These are phyloP conservation scores for Cyclotella kingstonii DNA, from an alignment of 108 stramenopile species.

Conservation along the genomic window DNA sequence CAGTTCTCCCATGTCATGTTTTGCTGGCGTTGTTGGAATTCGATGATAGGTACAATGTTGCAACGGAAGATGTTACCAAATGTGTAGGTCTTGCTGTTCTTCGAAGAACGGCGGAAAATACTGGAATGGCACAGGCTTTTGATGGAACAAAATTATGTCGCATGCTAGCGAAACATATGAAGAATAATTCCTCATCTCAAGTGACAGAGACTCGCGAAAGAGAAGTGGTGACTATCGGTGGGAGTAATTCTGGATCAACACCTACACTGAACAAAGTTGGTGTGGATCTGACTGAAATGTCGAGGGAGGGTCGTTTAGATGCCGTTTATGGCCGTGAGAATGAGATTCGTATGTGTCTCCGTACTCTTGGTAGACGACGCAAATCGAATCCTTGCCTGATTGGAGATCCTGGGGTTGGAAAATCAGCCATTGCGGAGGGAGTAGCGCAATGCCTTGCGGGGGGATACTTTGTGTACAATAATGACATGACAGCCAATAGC, in stretches of 20 bases:
- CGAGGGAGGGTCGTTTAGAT: constrained; percentile 65
- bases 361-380: constrained; percentile 76
- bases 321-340: constrained; percentile 75
- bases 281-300: constrained; percentile 72
- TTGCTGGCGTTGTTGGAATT: constrained; percentile 42
- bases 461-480: constrained; percentile 36
- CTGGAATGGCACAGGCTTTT: constrained; percentile 19
- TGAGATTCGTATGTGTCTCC: constrained; percentile 66
- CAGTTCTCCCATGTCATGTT: constrained; percentile 47
- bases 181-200: constrained; percentile 9
- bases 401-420: constrained; percentile 72
- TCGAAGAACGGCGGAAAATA: constrained; percentile 6
- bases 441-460: constrained; percentile 75
- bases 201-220: constrained; percentile 43
- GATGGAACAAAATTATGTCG: constrained; percentile 43
- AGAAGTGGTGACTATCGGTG: constrained; percentile 57
- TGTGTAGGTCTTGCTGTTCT: constrained; percentile 37
- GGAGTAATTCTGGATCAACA: constrained; percentile 43
- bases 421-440: constrained; percentile 89
- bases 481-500: constrained; percentile 11
- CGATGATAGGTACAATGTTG: constrained; percentile 43
- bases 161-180: constrained; percentile 25
- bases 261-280: constrained; percentile 69
- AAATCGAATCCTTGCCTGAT: constrained; percentile 85
- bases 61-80: constrained; percentile 34